These are phyloP conservation scores for Pisolithus marmoratus DNA, from an alignment of 768 basidiomycete species.

Conservation along the genomic window DNA sequence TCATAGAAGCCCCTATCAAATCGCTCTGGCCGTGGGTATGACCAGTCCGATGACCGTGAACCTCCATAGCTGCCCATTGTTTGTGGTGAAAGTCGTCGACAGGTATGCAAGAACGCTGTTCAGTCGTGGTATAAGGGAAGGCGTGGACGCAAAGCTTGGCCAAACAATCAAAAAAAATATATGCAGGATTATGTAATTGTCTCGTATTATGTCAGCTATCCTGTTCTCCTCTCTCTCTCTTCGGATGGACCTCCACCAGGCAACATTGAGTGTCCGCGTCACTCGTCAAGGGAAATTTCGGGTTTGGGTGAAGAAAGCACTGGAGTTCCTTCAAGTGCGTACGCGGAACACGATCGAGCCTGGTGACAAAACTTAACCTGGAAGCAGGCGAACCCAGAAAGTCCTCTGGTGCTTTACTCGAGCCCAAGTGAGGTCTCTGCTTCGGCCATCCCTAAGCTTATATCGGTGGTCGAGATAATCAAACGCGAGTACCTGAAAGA, in stretches of 20 bases:
- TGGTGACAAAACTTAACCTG: background rate
- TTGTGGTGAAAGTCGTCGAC: background rate
- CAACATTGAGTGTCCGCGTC: slow-evolving; percentile 41
- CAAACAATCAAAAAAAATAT: background rate
- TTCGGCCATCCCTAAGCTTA: slow-evolving; percentile 51
- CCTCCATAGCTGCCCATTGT: slow-evolving; percentile 30
- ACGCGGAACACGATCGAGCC: background rate
- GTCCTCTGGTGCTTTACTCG: slow-evolving; percentile 54
- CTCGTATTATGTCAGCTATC: background rate
- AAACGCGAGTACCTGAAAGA: slow-evolving; percentile 71
- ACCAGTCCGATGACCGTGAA: slow-evolving; percentile 35
- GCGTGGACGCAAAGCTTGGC: background rate
- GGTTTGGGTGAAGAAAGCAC: slow-evolving; percentile 45
- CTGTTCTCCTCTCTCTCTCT: no score
- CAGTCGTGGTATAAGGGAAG: slow-evolving; percentile 1
- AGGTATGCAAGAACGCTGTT: background rate
- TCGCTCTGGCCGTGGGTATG: slow-evolving; percentile 28
- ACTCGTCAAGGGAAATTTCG: slow-evolving; percentile 52
- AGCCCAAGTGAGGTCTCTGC: slow-evolving; percentile 37
- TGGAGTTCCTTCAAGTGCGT: slow-evolving; percentile 50
- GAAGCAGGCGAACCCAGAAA: slow-evolving; percentile 41
- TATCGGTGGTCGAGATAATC: slow-evolving; percentile 78
- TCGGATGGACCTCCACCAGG: background rate
- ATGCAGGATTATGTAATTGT: background rate
- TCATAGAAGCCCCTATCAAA: slow-evolving; percentile 25